Conservation (phyloP, 805 yeast species). For the Kodamaea kaohsiungensis region DNA sequence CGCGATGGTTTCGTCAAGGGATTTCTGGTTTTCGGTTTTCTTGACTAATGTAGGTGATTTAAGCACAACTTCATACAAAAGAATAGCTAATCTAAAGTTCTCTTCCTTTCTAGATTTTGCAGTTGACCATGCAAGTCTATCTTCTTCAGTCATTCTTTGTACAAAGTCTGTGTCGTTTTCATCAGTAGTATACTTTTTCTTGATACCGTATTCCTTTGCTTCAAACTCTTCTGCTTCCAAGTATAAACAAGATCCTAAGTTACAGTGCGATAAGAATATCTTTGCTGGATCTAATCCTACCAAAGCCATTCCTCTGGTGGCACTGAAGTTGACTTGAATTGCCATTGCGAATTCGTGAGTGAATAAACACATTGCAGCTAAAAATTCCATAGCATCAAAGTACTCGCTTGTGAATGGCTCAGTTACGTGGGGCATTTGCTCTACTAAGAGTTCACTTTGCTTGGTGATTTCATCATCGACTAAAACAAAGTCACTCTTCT, state of each 20-base stretch:
- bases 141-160: slow-evolving; percentile 18
- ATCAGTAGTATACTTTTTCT: slow-evolving; percentile 3
- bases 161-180: slow-evolving; percentile 10
- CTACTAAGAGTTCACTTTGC: slow-evolving; percentile 5
- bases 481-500: not conserved
- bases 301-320: slow-evolving; percentile 71
- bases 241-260: slow-evolving; percentile 68
- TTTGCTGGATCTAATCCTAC: slow-evolving; percentile 69
- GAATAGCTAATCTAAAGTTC: slow-evolving; percentile 31
- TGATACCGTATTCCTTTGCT: slow-evolving; percentile 39
- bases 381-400: slow-evolving; percentile 73
- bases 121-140: slow-evolving; percentile 25
- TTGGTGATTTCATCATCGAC: not conserved
- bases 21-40: not conserved
- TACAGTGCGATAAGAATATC: slow-evolving; percentile 63
- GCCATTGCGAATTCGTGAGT: slow-evolving; percentile 69
- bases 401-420: slow-evolving; percentile 76
- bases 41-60: slow-evolving; percentile 26
- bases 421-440: slow-evolving; percentile 55
- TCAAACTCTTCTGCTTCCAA: slow-evolving; percentile 67
- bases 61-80: slow-evolving; percentile 38
- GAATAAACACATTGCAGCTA: slow-evolving; percentile 68
- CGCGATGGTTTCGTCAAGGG: slow-evolving; percentile 51
- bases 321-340: slow-evolving; percentile 57
- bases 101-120: slow-evolving; percentile 20